Evolutionary conservation across 2,329 filamentous ascomycete species (phyloP).

Genomic region (Fusarium sp.): DNA sequence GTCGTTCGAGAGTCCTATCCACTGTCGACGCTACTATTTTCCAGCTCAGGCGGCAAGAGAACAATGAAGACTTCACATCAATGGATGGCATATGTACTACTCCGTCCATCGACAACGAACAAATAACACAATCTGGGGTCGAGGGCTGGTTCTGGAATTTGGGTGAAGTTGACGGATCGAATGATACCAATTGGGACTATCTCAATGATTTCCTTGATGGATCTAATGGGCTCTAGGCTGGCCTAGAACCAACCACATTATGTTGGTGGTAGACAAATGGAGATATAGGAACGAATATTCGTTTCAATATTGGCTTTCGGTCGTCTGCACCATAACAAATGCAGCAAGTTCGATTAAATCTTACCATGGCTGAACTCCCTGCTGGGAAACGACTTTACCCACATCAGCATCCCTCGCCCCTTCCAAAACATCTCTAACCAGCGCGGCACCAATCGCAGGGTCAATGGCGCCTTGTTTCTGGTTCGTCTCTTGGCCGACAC

Average conservation of each 20-base stretch:
- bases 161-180: not conserved
- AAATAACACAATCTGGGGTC: not conserved
- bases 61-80: fast-evolving
- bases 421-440: not conserved
- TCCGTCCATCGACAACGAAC: not conserved
- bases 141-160: not conserved
- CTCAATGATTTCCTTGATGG: not conserved
- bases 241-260: too few relatives aligned
- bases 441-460: not conserved
- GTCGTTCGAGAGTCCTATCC: not conserved
- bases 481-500: slow-evolving; percentile 1
- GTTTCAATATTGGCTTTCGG: not conserved
- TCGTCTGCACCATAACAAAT: too few relatives aligned
- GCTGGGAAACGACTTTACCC: slow-evolving; percentile 1
- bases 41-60: not conserved
- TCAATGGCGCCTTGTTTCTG: not conserved
- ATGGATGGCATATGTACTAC: not conserved
- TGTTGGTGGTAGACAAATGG: not conserved
- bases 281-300: not conserved
- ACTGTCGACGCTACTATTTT: not conserved
- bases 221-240: not conserved
- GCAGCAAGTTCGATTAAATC: not conserved
- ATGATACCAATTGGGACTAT: slow-evolving; percentile 2
- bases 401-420: not conserved
- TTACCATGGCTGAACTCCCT: slow-evolving; percentile 4